Evolutionary conservation across 2,329 filamentous ascomycete genomes (phyloP), one percentile per base, ranked within the genome.

Genomic region (Pestalotiopsis sp.): DNA sequence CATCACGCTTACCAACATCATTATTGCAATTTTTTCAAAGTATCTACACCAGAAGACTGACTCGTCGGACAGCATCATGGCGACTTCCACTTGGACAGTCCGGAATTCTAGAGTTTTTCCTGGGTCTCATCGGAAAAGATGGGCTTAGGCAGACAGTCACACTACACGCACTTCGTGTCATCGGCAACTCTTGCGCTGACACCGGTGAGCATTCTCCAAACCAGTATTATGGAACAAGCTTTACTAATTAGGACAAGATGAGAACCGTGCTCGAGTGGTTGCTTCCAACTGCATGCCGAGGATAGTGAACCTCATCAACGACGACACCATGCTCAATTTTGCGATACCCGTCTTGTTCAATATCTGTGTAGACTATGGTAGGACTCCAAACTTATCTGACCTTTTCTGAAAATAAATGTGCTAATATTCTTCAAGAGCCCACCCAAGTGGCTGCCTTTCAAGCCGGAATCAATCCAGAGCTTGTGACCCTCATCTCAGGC

Each of bases 111-210:
- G 81, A 84, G 23, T 87, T 89, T 77, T 88, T 89, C 72, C 80
- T 90, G 17, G 76, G 80, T 12, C 73, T 87, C 13, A 75, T 89
- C 9, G 78, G 78, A 4, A 74, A 76, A 0, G 77, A 82, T 4
- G 78, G 76, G 1, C 71, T 85, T 45, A 77, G 78, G 11, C 79
- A 82, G 39, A 74, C 80, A 1, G 79, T 90, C n/a, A 83, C 83
- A 59, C 80, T 87, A 7, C 89, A 91, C 67, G 78, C 84, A 7
- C 79, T 91, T 17, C 86, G 89, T 27, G 77, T 90, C 23, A 81
- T 89, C 17, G 89, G 89, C 14, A 91, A 91, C 75, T 86, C 87
- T 11, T 90, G 87, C 71, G 89, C 89, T 23, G 89, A 91, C 71
- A 87, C 86, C 71, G 84, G 86, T 86, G 76, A 67, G 76, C 62